Conservation (phyloP, 1,139 yeast genomes). For the Pichia sp. region DNA sequence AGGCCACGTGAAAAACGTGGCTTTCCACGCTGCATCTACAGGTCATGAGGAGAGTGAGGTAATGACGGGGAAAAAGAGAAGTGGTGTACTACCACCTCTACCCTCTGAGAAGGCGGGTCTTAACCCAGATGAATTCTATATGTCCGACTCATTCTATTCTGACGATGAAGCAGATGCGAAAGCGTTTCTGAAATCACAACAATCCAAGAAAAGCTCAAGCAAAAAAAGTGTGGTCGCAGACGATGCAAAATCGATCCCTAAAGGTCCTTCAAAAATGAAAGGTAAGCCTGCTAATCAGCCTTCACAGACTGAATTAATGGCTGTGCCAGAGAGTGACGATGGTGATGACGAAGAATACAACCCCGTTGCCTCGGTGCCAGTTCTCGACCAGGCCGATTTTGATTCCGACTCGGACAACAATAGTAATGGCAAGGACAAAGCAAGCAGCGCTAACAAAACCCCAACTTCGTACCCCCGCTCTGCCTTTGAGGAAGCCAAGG, state of each 20-base stretch:
- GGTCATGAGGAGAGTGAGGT: constrained; percentile 3
- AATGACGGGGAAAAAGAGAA: constrained; percentile 4
- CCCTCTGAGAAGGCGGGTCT: constrained; percentile 24
- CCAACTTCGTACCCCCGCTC: background rate
- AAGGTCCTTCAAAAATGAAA: too few relatives aligned
- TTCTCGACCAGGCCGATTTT: too few relatives aligned
- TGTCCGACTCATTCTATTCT: constrained; percentile 22
- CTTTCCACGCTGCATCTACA: constrained; percentile 31
- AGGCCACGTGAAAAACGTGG: constrained; percentile 53
- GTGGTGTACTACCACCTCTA: constrained; percentile 23
- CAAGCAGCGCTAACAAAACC: constrained; percentile 14
- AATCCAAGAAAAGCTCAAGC: constrained; percentile 19
- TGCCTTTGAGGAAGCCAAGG: constrained; percentile 13
- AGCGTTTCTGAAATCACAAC: constrained; percentile 8
- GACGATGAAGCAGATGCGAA: constrained; percentile 23
- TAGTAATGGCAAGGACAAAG: too few relatives aligned
- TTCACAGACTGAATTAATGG: constrained; percentile 10
- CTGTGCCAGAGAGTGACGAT: constrained; percentile 6
- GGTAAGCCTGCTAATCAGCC: too few relatives aligned
- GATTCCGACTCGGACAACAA: constrained; percentile 23
- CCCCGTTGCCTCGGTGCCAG: too few relatives aligned
- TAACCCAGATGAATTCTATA: constrained; percentile 16
- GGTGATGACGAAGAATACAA: constrained; percentile 5
- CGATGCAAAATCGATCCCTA: too few relatives aligned
- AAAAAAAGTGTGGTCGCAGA: too few relatives aligned